A percentile compares a stretch with the other conserved stretches of the same genome.
These are phyloP conservation scores for Penicillium dipodomyicola DNA, from an alignment of 495 filamentous ascomycete genomes.

Conservation along the genomic window DNA sequence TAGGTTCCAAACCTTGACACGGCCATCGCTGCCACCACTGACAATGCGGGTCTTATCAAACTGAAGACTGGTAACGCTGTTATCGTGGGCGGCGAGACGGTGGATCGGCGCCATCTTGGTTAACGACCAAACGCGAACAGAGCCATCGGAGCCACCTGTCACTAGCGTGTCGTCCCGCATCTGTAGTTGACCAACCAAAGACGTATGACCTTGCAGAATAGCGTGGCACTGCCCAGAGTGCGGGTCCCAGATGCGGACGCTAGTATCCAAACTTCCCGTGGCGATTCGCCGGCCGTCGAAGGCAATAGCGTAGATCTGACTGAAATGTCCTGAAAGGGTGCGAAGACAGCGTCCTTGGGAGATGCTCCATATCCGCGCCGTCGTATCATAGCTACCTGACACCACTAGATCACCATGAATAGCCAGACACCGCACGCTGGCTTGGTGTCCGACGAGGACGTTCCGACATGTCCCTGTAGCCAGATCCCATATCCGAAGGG, in stretches of 20 bases:
- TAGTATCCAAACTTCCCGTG: slow-evolving; percentile 96
- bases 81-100: slow-evolving; percentile 94
- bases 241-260: slow-evolving; percentile 95
- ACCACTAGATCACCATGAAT: slow-evolving; percentile 95
- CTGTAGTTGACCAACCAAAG: slow-evolving; percentile 94
- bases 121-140: slow-evolving; percentile 92
- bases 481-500: slow-evolving; percentile 93
- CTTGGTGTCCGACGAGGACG: slow-evolving; percentile 93
- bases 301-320: slow-evolving; percentile 97
- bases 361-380: slow-evolving; percentile 95
- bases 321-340: slow-evolving; percentile 92
- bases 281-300: slow-evolving; percentile 92
- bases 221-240: slow-evolving; percentile 81
- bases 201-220: slow-evolving; percentile 96
- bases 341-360: slow-evolving; percentile 86
- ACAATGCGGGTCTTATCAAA: slow-evolving; percentile 95
- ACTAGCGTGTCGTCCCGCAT: slow-evolving; percentile 92
- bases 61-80: slow-evolving; percentile 94
- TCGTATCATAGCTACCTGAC: slow-evolving; percentile 95
- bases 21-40: slow-evolving; percentile 89
- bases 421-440: slow-evolving; percentile 91
- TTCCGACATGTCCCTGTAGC: slow-evolving; percentile 80
- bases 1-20: slow-evolving; percentile 96
- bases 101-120: slow-evolving; percentile 87
- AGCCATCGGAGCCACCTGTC: slow-evolving; percentile 93